Conservation (phyloP, 148 eudicot species). For the Camellia japonica region DNA sequence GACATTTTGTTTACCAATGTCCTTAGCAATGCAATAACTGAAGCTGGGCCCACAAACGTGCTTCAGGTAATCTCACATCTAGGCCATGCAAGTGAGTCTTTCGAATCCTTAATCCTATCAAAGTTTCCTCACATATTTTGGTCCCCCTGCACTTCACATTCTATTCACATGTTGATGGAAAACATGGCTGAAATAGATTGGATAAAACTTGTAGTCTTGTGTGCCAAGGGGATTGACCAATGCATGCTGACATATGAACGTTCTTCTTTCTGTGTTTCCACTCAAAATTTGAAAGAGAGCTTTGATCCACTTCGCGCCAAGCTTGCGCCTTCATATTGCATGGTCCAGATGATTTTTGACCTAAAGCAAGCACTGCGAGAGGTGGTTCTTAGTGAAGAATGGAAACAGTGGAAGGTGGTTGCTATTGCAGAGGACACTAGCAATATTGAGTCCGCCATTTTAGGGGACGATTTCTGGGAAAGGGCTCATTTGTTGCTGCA, state of each 20-base stretch:
- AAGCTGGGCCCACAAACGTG: slow-evolving; percentile 41
- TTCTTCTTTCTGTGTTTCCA: slow-evolving; percentile 13
- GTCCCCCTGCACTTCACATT: slow-evolving; percentile 55
- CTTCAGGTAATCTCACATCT: slow-evolving; percentile 48
- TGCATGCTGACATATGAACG: slow-evolving; percentile 24
- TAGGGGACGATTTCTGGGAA: slow-evolving; percentile 48
- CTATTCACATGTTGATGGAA: slow-evolving; percentile 41
- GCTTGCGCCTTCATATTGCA: slow-evolving; percentile 40
- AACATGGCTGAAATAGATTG: slow-evolving; percentile 48
- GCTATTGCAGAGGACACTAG: slow-evolving; percentile 26
- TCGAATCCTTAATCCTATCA: slow-evolving; percentile 33
- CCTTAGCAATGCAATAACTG: slow-evolving; percentile 33
- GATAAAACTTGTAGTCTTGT: slow-evolving; percentile 44
- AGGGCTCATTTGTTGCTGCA: slow-evolving; percentile 41
- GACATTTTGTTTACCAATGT: slow-evolving; percentile 34
- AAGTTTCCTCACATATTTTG: slow-evolving; percentile 48
- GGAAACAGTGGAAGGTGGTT: slow-evolving; percentile 52
- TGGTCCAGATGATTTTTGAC: slow-evolving; percentile 30
- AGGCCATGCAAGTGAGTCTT: slow-evolving; percentile 43
- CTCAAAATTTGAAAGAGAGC: background rate
- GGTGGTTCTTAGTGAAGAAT: slow-evolving; percentile 35
- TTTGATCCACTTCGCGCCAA: slow-evolving; percentile 29
- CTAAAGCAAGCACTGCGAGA: slow-evolving; percentile 34
- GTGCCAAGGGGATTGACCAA: slow-evolving; percentile 43
- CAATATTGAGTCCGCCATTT: slow-evolving; percentile 29